Base-by-base conservation (phyloP, 768 basidiomycete genomes). In the Mycena leptocephala region DNA sequence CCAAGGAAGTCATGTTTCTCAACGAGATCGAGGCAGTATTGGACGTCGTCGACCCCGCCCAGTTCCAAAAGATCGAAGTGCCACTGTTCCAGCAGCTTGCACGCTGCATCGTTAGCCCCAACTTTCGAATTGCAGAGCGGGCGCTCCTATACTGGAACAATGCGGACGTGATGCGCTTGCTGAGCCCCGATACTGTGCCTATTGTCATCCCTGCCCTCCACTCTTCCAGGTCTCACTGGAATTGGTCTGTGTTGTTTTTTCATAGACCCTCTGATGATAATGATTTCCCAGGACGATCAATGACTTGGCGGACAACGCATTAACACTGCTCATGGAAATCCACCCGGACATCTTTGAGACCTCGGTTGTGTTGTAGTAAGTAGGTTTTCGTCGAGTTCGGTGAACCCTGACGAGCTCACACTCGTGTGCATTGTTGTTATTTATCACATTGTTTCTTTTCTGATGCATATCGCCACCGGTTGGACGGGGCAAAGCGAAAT, bases 1-100 rank as follows among this genome's bases (percentile, higher is more conserved):
- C 97, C 20, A 99, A 99, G 88, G 98, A 99, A 82, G 98, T 99
- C 85, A 99, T 99, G 98, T 99, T 96, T 87, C 89, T 99, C 74
- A 99, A 99, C 85, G 98, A 99, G 87, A 96, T 99, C 68, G 98
- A 99, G 86, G 98, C 99, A 88, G 95, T 99, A 5, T 86, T 99
- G 76, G 98, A 99, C 85, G 98, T 99, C 74, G 99, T 98, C 78
- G 97, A 99, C 81, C 97, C 97, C 2, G 91, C 91, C 69, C 97
- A 99, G 86, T 99, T 99, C 87, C 94, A 94, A 84, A 99, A 99
- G 90, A 95, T 99, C 75, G 96, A 98, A 85, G 88, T 95, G 24
- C 92, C 95, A 11, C 87, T 99, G 53, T 99, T 99, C 90, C 93
- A 94, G 69, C 98, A 99, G 84, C 91, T 99, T 33, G 94, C 97